Percentiles rank a stretch among this genome's conserved stretches.
Conservation (phyloP, 495 filamentous ascomycete genomes). For the Talaromyces proteolyticus region DNA sequence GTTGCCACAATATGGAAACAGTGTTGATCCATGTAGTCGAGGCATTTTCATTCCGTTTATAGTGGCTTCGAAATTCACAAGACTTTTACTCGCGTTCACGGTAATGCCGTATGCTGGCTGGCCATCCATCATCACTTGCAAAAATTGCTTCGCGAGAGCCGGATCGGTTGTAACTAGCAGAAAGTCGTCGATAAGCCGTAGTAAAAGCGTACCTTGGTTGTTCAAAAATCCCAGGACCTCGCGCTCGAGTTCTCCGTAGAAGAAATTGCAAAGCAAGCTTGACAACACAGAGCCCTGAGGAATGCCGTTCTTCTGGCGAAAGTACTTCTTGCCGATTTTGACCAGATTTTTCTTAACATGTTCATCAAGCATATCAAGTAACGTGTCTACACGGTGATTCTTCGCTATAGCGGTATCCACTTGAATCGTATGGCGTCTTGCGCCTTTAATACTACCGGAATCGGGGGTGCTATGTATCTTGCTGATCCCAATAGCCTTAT, state of each 20-base stretch:
- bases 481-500: conserved; percentile 46
- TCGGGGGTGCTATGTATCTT: conserved; percentile 51
- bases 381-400: conserved; percentile 42
- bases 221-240: conserved; percentile 61
- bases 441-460: conserved; percentile 28
- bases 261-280: conserved; percentile 83
- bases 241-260: conserved; percentile 81
- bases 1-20: conserved; percentile 86
- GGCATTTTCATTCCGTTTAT: conserved; percentile 51
- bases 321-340: conserved; percentile 85
- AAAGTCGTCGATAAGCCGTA: conserved; percentile 90
- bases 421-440: conserved; percentile 64
- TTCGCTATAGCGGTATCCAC: conserved; percentile 54
- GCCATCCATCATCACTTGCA: conserved; percentile 73
- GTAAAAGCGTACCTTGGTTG: conserved; percentile 54
- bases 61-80: conserved; percentile 76
- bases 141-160: conserved; percentile 59
- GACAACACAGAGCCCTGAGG: conserved; percentile 90
- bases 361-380: conserved; percentile 66
- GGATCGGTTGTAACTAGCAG: conserved; percentile 71
- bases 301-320: conserved; percentile 81
- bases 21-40: conserved; percentile 32
- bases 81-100: conserved; percentile 71
- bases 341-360: conserved; percentile 81
- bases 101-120: conserved; percentile 71